Base-by-base conservation (phyloP, 441 rosid species). In the Arabidopsis lyrata region DNA sequence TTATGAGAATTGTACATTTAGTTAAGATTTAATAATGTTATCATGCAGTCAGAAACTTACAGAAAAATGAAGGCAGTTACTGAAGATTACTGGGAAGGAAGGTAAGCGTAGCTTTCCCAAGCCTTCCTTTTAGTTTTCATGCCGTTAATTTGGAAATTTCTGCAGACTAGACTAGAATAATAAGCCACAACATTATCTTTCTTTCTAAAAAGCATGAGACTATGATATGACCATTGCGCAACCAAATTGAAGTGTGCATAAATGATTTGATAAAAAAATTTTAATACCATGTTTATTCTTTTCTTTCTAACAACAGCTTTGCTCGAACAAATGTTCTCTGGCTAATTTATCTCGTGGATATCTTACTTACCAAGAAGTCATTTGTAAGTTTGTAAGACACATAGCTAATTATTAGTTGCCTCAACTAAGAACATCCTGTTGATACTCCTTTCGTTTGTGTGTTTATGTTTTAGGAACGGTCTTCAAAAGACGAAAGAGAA, bases 301-400 rank as follows among this genome's bases (percentile, higher is more conserved):
- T 35, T 31, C 45, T 48, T 49, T 54, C 24, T 32, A 42, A 80
- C 59, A 59, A 68, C 95, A 95, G 97, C 78, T 93, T 91, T 49
- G 88, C 99, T 13, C 88, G 79, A 79, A 95, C 98, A 52, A 95
- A 95, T 78, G 95, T 93, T 74, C 72, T 95, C n/a, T 95, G 99
- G 98, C 76, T 93, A 86, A 68, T 86, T 53, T 95, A 95, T 80
- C 81, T 95, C 80, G 91, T 91, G 73, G 98, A 90, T 73, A 86
- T 86, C 67, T 68, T 95, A 69, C 94, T 93, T 42, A 70, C 81
- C 65, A 91, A 93, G 87, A 95, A 93, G 81, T 87, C 97, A 63
- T 95, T 85, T 68, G 98, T 90, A 85, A 93, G 98, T 85, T 31
- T 67, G 22, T 66, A 38, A 34, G 58, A 68, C 31, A 39, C 59